These are phyloP conservation scores for Elongisporangium senticosum DNA, from an alignment of 352 stramenopile species.

Conservation along the genomic window DNA sequence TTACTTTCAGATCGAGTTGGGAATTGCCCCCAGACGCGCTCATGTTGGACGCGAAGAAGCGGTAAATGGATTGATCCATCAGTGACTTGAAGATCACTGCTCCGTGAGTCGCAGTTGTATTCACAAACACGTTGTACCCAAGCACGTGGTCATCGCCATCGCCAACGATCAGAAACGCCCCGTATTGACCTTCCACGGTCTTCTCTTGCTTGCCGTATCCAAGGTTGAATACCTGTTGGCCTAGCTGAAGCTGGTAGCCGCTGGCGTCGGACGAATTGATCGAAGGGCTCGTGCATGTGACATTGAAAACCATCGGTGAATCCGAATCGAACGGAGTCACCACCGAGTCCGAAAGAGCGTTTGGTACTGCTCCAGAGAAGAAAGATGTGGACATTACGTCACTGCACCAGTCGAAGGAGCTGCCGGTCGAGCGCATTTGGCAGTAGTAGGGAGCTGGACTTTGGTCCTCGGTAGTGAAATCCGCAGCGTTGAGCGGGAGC, in stretches of 20 bases:
- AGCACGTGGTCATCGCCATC: conserved; percentile 22
- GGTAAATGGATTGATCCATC: conserved; percentile 45
- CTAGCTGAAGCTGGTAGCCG: conserved; percentile 24
- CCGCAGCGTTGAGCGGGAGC: conserved; percentile 20
- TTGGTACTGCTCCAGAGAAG: conserved; percentile 27
- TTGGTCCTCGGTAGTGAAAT: conserved; percentile 1
- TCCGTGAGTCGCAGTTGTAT: conserved; percentile 40
- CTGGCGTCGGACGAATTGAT: conserved; percentile 24
- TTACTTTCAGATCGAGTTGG: conserved; percentile 33
- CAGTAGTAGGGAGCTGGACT: no score
- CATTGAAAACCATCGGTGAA: conserved; percentile 38
- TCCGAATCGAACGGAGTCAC: conserved; percentile 17
- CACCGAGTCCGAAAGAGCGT: conserved; percentile 15
- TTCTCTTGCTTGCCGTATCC: conserved; percentile 14
- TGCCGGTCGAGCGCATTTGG: no score
- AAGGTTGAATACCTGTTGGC: conserved; percentile 29
- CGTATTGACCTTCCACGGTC: conserved; percentile 26
- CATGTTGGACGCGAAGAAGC: conserved; percentile 19
- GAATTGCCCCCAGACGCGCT: conserved; percentile 5
- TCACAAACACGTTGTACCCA: conserved; percentile 39
- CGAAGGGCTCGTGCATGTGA: conserved; percentile 18
- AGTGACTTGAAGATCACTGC: conserved; percentile 42
- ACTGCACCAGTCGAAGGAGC: conserved; percentile 26
- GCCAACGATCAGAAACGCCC: conserved; percentile 25
- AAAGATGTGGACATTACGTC: conserved; percentile 23